Percentiles rank a stretch among this genome's conserved stretches.
These are phyloP conservation scores for Sarocladium oryzae DNA, from an alignment of 2,329 filamentous ascomycete species.

Conservation along the genomic window DNA sequence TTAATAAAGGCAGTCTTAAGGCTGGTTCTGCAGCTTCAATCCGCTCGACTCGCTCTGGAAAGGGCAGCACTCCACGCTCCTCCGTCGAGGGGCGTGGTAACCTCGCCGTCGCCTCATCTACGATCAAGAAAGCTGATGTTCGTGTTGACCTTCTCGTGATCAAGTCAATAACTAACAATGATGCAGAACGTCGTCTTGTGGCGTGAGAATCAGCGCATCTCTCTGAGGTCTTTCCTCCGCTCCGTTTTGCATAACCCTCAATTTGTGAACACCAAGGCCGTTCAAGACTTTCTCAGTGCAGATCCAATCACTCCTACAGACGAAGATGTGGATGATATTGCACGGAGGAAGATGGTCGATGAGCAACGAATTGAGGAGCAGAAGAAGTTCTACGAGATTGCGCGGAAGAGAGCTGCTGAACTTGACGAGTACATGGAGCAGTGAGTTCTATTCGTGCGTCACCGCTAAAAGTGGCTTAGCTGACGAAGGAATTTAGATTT, in stretches of 20 bases:
- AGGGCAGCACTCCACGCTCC: slow-evolving; percentile 1
- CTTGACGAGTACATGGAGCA: slow-evolving; percentile 98
- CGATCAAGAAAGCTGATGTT: neutral
- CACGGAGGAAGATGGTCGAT: slow-evolving; percentile 74
- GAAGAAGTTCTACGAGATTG: slow-evolving; percentile 91
- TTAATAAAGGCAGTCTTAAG: neutral
- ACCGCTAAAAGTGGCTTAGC: neutral
- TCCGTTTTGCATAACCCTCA: slow-evolving; percentile 78
- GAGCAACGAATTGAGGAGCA: slow-evolving; percentile 88
- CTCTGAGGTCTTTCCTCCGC: slow-evolving; percentile 83
- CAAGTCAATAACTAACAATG: slow-evolving; percentile 18
- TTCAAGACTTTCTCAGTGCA: slow-evolving; percentile 74
- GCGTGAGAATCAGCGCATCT: slow-evolving; percentile 86
- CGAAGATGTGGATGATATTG: slow-evolving; percentile 78
- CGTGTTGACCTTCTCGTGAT: neutral
- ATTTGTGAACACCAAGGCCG: slow-evolving; percentile 73
- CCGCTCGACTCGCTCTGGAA: slow-evolving; percentile 1
- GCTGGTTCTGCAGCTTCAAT: slow-evolving; percentile 3
- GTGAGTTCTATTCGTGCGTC: slow-evolving; percentile 38
- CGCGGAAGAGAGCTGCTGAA: slow-evolving; percentile 80
- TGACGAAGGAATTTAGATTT: slow-evolving; percentile 36
- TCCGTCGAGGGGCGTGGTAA: slow-evolving; percentile 2
- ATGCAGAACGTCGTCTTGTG: slow-evolving; percentile 56
- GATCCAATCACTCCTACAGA: slow-evolving; percentile 69
- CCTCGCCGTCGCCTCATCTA: neutral